Conservation (phyloP, 2,329 filamentous ascomycete genomes). For the Aspergillus floridensis region DNA sequence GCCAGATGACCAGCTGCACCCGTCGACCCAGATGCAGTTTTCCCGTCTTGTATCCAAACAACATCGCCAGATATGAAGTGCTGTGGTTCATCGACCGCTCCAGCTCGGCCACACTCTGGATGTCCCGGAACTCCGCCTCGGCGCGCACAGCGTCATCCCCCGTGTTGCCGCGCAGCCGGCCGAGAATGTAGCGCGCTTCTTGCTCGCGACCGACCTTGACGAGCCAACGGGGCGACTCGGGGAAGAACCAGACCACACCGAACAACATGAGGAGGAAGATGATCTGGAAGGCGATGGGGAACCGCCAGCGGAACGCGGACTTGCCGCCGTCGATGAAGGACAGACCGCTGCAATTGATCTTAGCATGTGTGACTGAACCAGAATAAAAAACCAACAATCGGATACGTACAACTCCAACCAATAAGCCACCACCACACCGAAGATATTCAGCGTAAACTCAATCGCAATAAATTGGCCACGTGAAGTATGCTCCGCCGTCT, state of each 20-base stretch:
- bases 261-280: conserved; percentile 60
- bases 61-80: conserved; percentile 63
- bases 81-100: conserved; percentile 55
- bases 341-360: conserved; percentile 44
- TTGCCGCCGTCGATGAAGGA: conserved; percentile 60
- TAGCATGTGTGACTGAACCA: too few species aligned
- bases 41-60: conserved; percentile 64
- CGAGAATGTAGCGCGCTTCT: conserved; percentile 65
- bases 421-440: conserved; percentile 64
- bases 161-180: conserved; percentile 60
- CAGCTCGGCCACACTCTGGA: conserved; percentile 60
- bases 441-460: conserved; percentile 72
- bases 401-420: conserved; percentile 54
- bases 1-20: conserved; percentile 68
- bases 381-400: too few species aligned
- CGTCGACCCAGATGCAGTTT: conserved; percentile 66
- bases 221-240: conserved; percentile 61
- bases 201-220: conserved; percentile 64
- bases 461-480: conserved; percentile 68
- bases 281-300: conserved; percentile 69
- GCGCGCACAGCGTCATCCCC: conserved; percentile 54
- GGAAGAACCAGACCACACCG: conserved; percentile 61
- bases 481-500: conserved; percentile 65
- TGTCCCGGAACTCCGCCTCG: conserved; percentile 66
- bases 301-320: conserved; percentile 63